Evolutionary conservation across 2,329 filamentous ascomycete genomes (phyloP), one percentile per base, ranked within the genome.

Genomic region (Trichoderma cornu-damae): DNA sequence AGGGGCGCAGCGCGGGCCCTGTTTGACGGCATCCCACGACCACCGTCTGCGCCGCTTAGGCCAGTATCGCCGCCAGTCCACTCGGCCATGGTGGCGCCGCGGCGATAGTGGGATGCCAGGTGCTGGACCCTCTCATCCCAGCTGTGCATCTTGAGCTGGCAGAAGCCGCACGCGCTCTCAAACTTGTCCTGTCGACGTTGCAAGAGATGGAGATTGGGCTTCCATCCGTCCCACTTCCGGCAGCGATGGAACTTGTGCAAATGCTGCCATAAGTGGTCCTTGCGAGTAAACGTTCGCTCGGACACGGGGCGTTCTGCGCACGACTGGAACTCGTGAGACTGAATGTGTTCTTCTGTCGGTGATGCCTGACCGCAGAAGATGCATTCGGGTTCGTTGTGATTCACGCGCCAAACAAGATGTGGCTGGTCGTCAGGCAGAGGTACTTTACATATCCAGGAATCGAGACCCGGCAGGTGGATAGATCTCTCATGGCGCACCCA

Each of bases 161-260:
- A 77, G 59, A 77, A 76, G 11, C 75, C 75, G 47, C 75, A 77
- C 1, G 40, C 30, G 47, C 58, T 60, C 24, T 58, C 53, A 12
- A 58, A 49, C 12, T 30, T 42, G 47, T 54, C 68, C 46, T 71
- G 64, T 8, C 65, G 61, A 54, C 67, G 66, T 38, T 68, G 69
- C 4, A 74, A 62, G 40, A 71, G 58, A 28, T 65, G 64, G 24
- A 75, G 61, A 30, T 75, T 67, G 2, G 69, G 72, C 67, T 61
- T 82, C 79, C 80, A 84, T 69, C 73, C 72, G 3, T 67, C 73
- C 74, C 62, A 77, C 62, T 56, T 74, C 68, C 78, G 78, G 61
- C 73, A 76, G 1, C 69, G 68, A 55, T 76, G 74, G 35, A 76
- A 76, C 57, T 76, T 76, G 63, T 67, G 66, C n/a, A 73, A 57